Evolutionary conservation across 148 eudicot species (phyloP).

Genomic region (Rhododendron molle): DNA sequence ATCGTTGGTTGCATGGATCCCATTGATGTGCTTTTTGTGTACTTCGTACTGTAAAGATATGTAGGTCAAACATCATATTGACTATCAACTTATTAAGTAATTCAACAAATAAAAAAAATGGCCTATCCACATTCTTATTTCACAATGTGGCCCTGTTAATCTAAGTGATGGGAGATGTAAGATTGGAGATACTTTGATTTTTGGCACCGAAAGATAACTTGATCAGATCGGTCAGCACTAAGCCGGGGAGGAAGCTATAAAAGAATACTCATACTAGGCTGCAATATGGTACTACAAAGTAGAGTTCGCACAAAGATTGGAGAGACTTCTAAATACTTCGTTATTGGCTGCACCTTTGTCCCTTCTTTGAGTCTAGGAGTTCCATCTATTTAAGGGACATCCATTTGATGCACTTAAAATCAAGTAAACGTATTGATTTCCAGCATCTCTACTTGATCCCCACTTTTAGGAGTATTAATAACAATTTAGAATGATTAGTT

Average conservation of each 20-base stretch:
- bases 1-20: not conserved
- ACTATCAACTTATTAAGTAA: not conserved
- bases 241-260: not conserved
- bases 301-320: not conserved
- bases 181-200: not conserved
- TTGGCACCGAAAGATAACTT: not conserved
- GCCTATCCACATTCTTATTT: not conserved
- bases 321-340: not conserved
- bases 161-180: not conserved
- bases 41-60: not conserved
- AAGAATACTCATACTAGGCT: not conserved
- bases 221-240: not conserved
- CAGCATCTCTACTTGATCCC: no score
- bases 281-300: not conserved
- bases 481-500: no score
- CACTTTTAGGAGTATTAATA: no score
- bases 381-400: not conserved
- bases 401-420: not conserved
- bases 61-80: not conserved
- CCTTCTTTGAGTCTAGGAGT: not conserved
- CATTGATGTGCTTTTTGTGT: not conserved
- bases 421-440: not conserved
- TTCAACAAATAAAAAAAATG: not conserved
- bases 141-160: not conserved
- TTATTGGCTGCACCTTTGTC: not conserved